Conservation (phyloP, 1,139 yeast genomes). For the Debaryomyces fabryi region DNA sequence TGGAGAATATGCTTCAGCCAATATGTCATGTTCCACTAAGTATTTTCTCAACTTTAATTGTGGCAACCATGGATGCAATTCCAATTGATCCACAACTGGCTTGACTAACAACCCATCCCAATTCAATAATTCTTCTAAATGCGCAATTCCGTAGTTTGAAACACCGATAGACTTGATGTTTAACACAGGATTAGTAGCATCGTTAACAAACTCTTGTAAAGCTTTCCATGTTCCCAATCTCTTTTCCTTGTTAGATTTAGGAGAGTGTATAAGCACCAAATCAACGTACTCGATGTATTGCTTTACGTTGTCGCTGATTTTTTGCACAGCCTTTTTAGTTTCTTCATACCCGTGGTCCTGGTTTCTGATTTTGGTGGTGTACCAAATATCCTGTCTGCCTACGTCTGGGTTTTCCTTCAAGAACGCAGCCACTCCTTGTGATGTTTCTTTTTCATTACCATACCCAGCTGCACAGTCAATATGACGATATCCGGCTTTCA, state of each 20-base stretch:
- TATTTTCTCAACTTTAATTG: conserved; percentile 40
- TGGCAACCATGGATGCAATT: conserved; percentile 52
- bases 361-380: conserved; percentile 64
- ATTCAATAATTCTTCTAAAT: conserved; percentile 37
- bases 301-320: conserved; percentile 34
- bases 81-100: conserved; percentile 49
- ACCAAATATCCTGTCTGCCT: conserved; percentile 36
- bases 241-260: conserved; percentile 30
- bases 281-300: conserved; percentile 49
- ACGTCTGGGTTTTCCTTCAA: conserved; percentile 39
- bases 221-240: conserved; percentile 45
- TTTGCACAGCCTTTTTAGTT: conserved; percentile 56
- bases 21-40: conserved; percentile 41
- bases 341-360: conserved; percentile 60
- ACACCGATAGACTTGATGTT: conserved; percentile 45
- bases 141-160: conserved; percentile 41
- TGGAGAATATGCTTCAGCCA: conserved; percentile 72
- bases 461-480: conserved; percentile 49
- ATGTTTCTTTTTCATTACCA: conserved; percentile 54
- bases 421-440: conserved; percentile 41
- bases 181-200: conserved; percentile 32
- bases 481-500: conserved; percentile 70
- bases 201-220: conserved; percentile 36
- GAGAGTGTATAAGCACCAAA: conserved; percentile 41
- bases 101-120: conserved; percentile 38